A percentile compares a stretch with the other conserved stretches of the same genome.
Evolutionary conservation across 2,329 filamentous ascomycete species (phyloP).

Genomic region (Penicillium sclerotigenum): DNA sequence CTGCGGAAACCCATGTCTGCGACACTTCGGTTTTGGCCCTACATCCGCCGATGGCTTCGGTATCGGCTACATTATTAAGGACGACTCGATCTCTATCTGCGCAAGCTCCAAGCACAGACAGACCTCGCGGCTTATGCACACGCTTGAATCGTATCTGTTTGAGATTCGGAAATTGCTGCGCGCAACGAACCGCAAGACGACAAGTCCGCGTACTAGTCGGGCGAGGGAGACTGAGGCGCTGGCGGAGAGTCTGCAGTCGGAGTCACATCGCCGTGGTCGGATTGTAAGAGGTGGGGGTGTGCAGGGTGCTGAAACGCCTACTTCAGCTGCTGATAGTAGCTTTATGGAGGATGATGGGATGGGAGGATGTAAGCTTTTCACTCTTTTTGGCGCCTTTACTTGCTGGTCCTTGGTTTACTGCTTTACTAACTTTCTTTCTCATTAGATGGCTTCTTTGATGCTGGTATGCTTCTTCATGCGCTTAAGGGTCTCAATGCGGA

Average conservation of each 20-base stretch:
- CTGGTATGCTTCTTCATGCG: slow-evolving; percentile 87
- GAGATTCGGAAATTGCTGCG: slow-evolving; percentile 84
- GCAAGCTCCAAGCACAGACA: slow-evolving; percentile 91
- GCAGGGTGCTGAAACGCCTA: slow-evolving; percentile 57
- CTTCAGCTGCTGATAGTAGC: slow-evolving; percentile 67
- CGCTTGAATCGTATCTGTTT: slow-evolving; percentile 82
- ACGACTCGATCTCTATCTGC: slow-evolving; percentile 84
- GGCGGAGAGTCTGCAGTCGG: slow-evolving; percentile 40
- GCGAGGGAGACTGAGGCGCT: slow-evolving; percentile 59
- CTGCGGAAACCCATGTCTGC: slow-evolving; percentile 90
- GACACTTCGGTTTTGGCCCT: slow-evolving; percentile 95
- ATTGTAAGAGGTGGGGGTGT: slow-evolving; percentile 59
- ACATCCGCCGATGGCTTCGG: slow-evolving; percentile 93
- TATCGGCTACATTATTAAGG: slow-evolving; percentile 99
- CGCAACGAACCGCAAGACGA: slow-evolving; percentile 59
- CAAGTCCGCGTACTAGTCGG: slow-evolving; percentile 53
- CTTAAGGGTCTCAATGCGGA: slow-evolving; percentile 60
- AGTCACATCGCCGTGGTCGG: slow-evolving; percentile 63
- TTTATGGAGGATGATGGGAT: slow-evolving; percentile 79
- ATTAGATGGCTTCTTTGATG: slow-evolving; percentile 93
- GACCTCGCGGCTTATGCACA: slow-evolving; percentile 84
- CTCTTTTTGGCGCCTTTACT: not conserved
- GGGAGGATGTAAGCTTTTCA: slow-evolving; percentile 77
- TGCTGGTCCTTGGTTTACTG: too few relatives aligned
- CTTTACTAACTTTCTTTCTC: slow-evolving; percentile 8